phyloP scores from a whole-genome alignment of 169 alveolate genomes.

The Plasmodium inui region DNA sequence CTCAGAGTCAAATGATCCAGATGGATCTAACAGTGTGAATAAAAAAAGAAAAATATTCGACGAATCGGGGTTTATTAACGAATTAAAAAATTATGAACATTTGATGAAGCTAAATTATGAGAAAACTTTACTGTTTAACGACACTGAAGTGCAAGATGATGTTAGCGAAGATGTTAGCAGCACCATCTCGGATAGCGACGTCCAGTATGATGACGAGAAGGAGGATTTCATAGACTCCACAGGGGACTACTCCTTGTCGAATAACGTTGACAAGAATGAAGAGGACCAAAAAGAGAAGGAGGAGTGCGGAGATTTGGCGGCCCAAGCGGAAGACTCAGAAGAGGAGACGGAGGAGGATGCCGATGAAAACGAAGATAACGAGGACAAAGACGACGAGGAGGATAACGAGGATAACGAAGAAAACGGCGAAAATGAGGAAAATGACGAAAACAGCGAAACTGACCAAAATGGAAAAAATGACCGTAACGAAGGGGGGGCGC shows the following conservation, averaged over 20 bases:
- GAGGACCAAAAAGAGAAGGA: slow-evolving; percentile 16
- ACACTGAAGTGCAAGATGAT: slow-evolving; percentile 42
- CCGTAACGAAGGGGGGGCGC: slow-evolving; percentile 9
- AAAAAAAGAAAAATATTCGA: slow-evolving; percentile 66
- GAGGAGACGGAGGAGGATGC: slow-evolving; percentile 15
- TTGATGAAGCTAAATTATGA: slow-evolving; percentile 63
- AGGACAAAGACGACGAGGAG: slow-evolving; percentile 7
- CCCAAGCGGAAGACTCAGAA: slow-evolving; percentile 39
- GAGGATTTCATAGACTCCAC: slow-evolving; percentile 18
- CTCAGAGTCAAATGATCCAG: background rate
- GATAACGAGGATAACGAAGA: slow-evolving; percentile 20
- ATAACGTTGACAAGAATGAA: slow-evolving; percentile 21
- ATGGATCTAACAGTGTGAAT: background rate
- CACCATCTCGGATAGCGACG: slow-evolving; percentile 54
- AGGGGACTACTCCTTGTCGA: slow-evolving; percentile 5
- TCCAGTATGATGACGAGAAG: slow-evolving; percentile 21
- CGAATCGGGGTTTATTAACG: slow-evolving; percentile 8
- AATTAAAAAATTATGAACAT: slow-evolving; percentile 41
- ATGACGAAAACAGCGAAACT: background rate
- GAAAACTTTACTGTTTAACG: slow-evolving; percentile 55
- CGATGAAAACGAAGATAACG: slow-evolving; percentile 13
- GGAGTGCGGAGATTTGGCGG: slow-evolving; percentile 12
- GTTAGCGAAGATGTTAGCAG: slow-evolving; percentile 49
- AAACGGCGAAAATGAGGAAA: slow-evolving; percentile 12
- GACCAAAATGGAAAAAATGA: slow-evolving; percentile 1